Conservation (phyloP, 129 eudicot genomes). For the Escallonia rubra region DNA sequence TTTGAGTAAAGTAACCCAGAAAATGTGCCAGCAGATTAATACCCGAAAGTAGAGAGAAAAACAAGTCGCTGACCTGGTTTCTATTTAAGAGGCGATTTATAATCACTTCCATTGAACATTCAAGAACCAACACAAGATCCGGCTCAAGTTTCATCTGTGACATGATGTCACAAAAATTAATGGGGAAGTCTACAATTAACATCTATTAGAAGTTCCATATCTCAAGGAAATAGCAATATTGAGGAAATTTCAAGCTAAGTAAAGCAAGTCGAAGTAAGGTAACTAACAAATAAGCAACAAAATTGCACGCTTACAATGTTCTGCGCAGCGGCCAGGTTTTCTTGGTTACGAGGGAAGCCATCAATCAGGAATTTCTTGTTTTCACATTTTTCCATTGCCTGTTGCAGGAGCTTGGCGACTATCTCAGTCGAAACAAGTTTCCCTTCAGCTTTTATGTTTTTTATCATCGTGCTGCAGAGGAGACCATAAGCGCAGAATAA, state of each 20-base stretch:
- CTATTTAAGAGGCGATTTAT: constrained; percentile 8
- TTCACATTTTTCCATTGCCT: constrained; percentile 16
- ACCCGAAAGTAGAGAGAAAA: background rate
- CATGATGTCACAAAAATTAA: background rate
- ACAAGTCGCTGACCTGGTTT: constrained; percentile 13
- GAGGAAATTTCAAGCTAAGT: background rate
- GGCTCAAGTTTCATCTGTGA: constrained; percentile 10
- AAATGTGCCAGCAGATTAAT: no score
- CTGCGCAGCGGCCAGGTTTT: constrained; percentile 11
- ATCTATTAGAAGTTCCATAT: no score
- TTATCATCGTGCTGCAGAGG: constrained; percentile 8
- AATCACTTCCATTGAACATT: constrained; percentile 16
- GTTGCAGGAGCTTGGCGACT: constrained; percentile 1
- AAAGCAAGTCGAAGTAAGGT: background rate
- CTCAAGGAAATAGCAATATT: no score
- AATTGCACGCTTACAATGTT: background rate
- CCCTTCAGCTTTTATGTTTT: constrained; percentile 3
- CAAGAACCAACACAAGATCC: constrained; percentile 7
- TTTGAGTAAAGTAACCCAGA: no score
- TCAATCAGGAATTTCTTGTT: constrained; percentile 16
- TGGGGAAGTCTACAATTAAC: no score
- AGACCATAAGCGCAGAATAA: background rate
- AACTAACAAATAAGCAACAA: no score
- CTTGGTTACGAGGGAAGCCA: constrained; percentile 23
- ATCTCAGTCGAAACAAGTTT: constrained; percentile 15